These are phyloP conservation scores for Aspergillus proliferans DNA, from an alignment of 2,329 filamentous ascomycete genomes.

Conservation along the genomic window DNA sequence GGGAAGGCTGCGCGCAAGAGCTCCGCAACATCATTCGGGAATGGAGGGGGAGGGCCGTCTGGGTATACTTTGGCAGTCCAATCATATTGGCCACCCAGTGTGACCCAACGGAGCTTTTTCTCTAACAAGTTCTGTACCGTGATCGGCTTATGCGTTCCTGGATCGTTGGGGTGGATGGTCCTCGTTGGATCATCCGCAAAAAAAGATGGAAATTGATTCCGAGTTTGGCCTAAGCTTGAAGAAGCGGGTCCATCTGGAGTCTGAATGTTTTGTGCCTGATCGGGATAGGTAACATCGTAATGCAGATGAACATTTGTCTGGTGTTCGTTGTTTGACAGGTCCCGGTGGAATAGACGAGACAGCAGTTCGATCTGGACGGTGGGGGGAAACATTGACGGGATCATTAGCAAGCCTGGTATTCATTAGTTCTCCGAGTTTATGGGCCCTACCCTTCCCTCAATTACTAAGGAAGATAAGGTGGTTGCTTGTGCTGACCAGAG, in stretches of 20 bases:
- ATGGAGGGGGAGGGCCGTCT: slow-evolving; percentile 57
- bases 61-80: slow-evolving; percentile 88
- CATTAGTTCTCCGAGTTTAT: slow-evolving; percentile 16
- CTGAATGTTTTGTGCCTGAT: slow-evolving; percentile 4
- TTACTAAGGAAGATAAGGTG: slow-evolving; percentile 1
- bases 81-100: slow-evolving; percentile 91
- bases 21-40: slow-evolving; percentile 65
- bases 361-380: slow-evolving; percentile 64
- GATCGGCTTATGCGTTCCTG: slow-evolving; percentile 67
- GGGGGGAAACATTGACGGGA: slow-evolving; percentile 68
- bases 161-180: slow-evolving; percentile 56
- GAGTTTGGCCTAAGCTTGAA: slow-evolving; percentile 27
- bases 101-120: slow-evolving; percentile 85
- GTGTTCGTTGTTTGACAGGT: slow-evolving; percentile 67
- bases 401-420: slow-evolving; percentile 64
- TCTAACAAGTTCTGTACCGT: slow-evolving; percentile 64
- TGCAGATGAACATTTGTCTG: slow-evolving; percentile 88
- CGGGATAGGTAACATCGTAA: slow-evolving; percentile 62
- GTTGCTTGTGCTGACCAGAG: slow-evolving; percentile 27
- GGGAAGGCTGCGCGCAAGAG: slow-evolving; percentile 69
- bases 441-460: slow-evolving; percentile 6
- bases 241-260: slow-evolving; percentile 26
- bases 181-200: slow-evolving; percentile 47
- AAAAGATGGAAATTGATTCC: slow-evolving; percentile 34
- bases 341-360: slow-evolving; percentile 66